Conservation (phyloP, 768 basidiomycete species). For the Jaapia argillacea region DNA sequence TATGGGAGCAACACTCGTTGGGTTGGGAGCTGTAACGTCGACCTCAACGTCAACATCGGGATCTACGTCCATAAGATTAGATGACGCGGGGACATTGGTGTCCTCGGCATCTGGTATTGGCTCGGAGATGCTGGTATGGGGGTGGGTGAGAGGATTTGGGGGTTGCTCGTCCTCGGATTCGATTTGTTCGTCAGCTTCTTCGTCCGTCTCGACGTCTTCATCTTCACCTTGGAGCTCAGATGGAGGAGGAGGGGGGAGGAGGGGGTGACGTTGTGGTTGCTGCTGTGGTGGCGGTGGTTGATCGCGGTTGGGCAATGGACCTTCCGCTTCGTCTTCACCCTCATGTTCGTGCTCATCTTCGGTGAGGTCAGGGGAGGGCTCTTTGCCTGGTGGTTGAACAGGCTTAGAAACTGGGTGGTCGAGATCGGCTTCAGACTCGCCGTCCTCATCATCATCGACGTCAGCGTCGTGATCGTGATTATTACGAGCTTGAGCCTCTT, state of each 20-base stretch:
- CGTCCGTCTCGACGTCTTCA: constrained; percentile 14
- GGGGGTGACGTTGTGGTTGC: background rate
- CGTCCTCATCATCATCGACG: constrained; percentile 16
- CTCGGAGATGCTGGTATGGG: constrained; percentile 7
- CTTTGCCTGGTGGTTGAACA: constrained; percentile 13
- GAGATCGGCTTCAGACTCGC: background rate
- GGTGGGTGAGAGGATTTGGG: constrained; percentile 10
- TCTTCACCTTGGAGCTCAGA: constrained; percentile 10
- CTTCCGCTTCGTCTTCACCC: constrained; percentile 54
- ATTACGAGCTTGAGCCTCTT: too few species aligned
- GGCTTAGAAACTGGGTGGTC: background rate
- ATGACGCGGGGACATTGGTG: constrained; percentile 3
- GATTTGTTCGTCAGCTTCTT: constrained; percentile 19
- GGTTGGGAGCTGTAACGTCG: constrained; percentile 11
- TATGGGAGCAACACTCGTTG: constrained; percentile 17
- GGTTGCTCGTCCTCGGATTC: constrained; percentile 22
- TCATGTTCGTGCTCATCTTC: constrained; percentile 34
- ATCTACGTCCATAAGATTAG: background rate
- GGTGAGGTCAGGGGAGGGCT: constrained; percentile 20
- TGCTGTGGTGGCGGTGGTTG: background rate
- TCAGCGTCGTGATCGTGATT: constrained; percentile 11
- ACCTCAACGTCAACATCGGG: constrained; percentile 10
- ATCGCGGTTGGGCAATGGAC: constrained; percentile 30
- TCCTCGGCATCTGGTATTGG: constrained; percentile 9
- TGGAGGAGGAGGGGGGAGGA: constrained; percentile 8